Evolutionary conservation across 371 early-diverging fungal genomes (phyloP), one percentile per base, ranked within the genome.

Genomic region (Syncephalastrum monosporum): DNA sequence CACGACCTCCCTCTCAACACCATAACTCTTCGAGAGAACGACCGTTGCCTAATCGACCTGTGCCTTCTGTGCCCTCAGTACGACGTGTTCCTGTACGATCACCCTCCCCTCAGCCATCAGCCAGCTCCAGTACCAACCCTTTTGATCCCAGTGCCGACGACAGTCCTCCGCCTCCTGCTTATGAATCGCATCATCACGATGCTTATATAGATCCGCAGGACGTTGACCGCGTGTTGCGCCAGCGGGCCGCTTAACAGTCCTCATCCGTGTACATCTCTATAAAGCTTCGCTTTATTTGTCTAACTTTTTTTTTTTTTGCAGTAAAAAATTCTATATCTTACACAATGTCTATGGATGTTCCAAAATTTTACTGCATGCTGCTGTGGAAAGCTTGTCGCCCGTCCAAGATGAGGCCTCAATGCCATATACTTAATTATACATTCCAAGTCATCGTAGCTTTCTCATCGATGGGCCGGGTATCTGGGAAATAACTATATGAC

Each of bases 181-280:
- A 63, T 42, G 64, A 55, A 50, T n/a, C 55, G 3, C 58, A 55
- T 17, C 47, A 53, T 23, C 25, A 21, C n/a, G 64, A 63, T 45
- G 17, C 43, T 25, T 54, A 43, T n/a, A 42, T 63, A 5, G 64
- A 57, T 55, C 64, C 64, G 27, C 19, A 17, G 41, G 59, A 58
- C n/a, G 42, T 29, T 16, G 59, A 58, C 23, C 42, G 50, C 5
- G 56, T 55, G 7, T 8, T 55, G n/a, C 56, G 43, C 6, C 23
- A 50, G 14, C 19, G 27, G 2, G 38, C 38, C 6, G 6, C 38
- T 10, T 33, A 33, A 33, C 1, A 2, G 8, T 2, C 10, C 12
- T 33, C 25, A 3, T 8, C 25, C n/a, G 4, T 27, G 50, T 42
- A 55, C 56, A 27, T 17, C n/a, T 27, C 13, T 27, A 15, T 33